Conservation (phyloP, 306 rosid genomes). For the Pyrus bretschneideri region DNA sequence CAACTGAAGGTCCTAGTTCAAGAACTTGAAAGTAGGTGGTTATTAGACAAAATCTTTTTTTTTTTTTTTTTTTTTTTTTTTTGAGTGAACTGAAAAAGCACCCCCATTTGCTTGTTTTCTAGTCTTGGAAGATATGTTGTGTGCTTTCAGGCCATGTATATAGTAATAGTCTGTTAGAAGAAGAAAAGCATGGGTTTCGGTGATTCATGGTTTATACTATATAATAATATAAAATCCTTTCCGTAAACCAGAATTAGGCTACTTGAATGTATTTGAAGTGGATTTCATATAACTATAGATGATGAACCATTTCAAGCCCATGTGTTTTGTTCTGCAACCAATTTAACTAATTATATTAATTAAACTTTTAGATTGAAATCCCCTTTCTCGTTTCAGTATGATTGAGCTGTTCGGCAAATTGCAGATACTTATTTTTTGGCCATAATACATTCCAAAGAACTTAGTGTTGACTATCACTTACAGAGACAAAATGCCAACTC, state of each 20-base stretch:
- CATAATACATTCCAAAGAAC: conserved; percentile 9
- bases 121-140: not conserved
- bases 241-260: not conserved
- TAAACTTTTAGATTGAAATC: not conserved
- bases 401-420: not conserved
- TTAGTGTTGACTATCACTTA: not conserved
- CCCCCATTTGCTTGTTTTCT: not conserved
- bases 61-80: not conserved
- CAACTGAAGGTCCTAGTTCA: conserved; percentile 71
- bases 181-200: not conserved
- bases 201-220: not conserved
- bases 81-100: not conserved
- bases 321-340: not conserved
- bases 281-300: not conserved
- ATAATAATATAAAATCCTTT: not conserved
- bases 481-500: no score
- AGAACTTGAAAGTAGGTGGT: conserved; percentile 76
- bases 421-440: not conserved
- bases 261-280: not conserved
- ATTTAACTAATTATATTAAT: no score
- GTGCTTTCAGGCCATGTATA: not conserved
- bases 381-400: not conserved
- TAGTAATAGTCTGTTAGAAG: not conserved
- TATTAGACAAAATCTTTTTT: conserved; percentile 2
- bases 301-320: not conserved